Base-by-base conservation (phyloP, 2,329 filamentous ascomycete genomes). In the Endoconidiophora polonica region DNA sequence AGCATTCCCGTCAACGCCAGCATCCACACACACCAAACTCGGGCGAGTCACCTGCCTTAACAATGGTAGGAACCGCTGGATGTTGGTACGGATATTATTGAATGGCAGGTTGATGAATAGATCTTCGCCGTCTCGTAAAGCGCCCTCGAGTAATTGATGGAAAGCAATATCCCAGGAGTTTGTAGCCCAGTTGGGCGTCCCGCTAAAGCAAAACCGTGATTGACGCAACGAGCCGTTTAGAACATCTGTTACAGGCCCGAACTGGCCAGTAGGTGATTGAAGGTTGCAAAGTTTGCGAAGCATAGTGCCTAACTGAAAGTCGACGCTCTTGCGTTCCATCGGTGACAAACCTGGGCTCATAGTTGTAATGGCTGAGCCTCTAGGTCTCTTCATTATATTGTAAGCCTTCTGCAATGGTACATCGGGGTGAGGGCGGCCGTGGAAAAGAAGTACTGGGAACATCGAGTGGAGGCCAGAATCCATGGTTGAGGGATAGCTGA, bases 71-170 rank as follows among this genome's bases (percentile, higher is more conserved):
- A 77, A 65, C 9, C 71, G 66, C 37, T 64, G 59, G 50, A 74
- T 71, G n/a, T 76, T 71, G 10, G 61, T 60, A 45, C 77, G 66
- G 2, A 81, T 69, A 3, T 66, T 61, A 22, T 69, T 65, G 55
- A 81, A 81, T 3, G 70, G 69, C n/a, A 81, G 62, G 22, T 70
- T 68, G 3, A 81, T 66, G 1, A 69, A 67, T 63, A 74, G 68
- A 55, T 79, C 76, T 58, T 81, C 77, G 0, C 69, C 74, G 54
- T 81, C 78, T 7, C 74, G 65, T 16, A 81, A 59, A 2, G 75
- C 63, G 0, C 66, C 66, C 55, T 81, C 77, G 6, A 80, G 59
- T 49, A 81, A 60, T 2, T 66, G 63, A 38, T 74, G 68, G 49
- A 81, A 81, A 0, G 75, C 73, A 29, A 68, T 63, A 1, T 67